Evolutionary conservation across 2,329 filamentous ascomycete species (phyloP), one percentile per base, ranked within the genome.

Genomic region (Ophiosphaerella narmari): DNA sequence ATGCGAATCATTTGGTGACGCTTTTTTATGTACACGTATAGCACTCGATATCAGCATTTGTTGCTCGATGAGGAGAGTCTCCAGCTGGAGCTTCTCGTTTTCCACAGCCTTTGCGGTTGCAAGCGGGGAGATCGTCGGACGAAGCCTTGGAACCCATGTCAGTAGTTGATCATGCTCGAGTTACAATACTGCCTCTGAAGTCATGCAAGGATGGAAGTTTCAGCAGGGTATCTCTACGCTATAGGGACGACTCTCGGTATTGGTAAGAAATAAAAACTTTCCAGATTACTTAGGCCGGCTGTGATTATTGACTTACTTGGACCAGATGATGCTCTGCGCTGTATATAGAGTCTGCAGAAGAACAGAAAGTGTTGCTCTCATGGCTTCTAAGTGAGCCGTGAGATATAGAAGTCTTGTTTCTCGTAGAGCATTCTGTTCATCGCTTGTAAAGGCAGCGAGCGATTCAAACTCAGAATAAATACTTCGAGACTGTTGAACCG

Each of bases 61-160:
- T 41, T 75, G 73, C 42, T 75, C 73, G 34, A 74, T 68, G 16
- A 75, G 63, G 6, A 75, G 54, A 11, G 61, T 62, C 44, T 74
- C 68, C 7, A 75, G 59, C 52, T 75, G 73, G 5, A 60, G 46
- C 35, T 64, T 68, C 48, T 75, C 71, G 39, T 72, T 73, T 8
- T 59, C 52, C 37, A 75, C 66, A 29, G 69, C 65, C 37, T 61
- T 63, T 7, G 60, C 62, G 9, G 64, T 63, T 48, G 68, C 63
- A 23, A 67, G 61, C 24, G 66, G 70, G 13, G 68, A 71, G 24
- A 71, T 62, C 14, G 63, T 64, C 5, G 67, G 67, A 39, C 67
- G 63, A 16, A 62, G 50, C 46, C 70, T 72, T 29, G 26, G 34
- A 11, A 11, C 1, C 12, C 29, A 13, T 13, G 43, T 56, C 13